Percentiles rank a stretch among this genome's conserved stretches.
Conservation (phyloP, 108 stramenopile species). For the Nitzschia sp. region DNA sequence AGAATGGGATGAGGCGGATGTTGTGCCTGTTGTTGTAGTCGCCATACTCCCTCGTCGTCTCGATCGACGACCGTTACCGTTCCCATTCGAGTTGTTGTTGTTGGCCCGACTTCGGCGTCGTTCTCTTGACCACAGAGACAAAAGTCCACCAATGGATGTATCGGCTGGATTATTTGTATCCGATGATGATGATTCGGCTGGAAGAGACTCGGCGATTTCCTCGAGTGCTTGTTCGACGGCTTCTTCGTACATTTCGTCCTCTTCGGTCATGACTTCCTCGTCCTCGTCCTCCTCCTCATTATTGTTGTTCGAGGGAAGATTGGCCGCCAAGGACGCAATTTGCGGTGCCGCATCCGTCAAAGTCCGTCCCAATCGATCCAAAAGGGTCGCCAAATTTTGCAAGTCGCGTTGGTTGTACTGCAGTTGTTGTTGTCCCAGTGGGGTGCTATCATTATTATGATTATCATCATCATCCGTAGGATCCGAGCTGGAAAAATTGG, state of each 20-base stretch:
- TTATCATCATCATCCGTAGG: neutral
- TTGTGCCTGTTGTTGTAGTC: neutral
- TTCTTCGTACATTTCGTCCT: neutral
- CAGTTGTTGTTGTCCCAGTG: neutral
- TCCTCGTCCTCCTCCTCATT: neutral
- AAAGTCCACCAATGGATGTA: constrained; percentile 35
- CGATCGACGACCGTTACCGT: no score
- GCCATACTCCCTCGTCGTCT: no score
- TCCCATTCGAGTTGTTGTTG: neutral
- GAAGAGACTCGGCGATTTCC: neutral
- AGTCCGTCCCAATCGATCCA: constrained; percentile 86
- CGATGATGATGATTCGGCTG: neutral
- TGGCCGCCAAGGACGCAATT: constrained; percentile 70
- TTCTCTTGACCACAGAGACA: constrained; percentile 46
- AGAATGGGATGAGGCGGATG: neutral
- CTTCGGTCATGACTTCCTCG: constrained; percentile 8
- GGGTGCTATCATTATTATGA: neutral
- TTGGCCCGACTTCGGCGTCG: constrained; percentile 3
- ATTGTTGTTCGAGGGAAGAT: constrained; percentile 35
- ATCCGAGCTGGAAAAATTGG: neutral
- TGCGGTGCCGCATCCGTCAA: constrained; percentile 85
- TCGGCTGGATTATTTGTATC: neutral
- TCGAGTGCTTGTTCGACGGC: constrained; percentile 13
- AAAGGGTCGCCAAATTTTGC: constrained; percentile 65
- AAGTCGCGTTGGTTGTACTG: constrained; percentile 33